Evolutionary conservation across 345 rosid species (phyloP), one percentile per base, ranked within the genome.

Genomic region (Triadica sebifera): DNA sequence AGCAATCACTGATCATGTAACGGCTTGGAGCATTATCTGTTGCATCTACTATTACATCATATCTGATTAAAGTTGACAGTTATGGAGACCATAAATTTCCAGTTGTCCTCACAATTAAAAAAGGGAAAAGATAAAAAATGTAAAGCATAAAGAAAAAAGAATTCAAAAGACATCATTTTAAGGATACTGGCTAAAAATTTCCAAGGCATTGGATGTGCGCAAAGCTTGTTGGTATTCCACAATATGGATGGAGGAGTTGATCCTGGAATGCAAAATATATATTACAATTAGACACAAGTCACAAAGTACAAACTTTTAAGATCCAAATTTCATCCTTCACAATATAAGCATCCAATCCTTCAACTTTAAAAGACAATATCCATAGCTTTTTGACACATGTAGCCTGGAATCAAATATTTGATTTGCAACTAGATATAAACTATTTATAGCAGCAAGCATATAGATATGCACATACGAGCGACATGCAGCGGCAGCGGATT

Each of bases 21-120:
- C 97, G 97, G 69, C 99, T 93, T 55, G 99, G 98, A 56, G 98
- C 92, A 84, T 93, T 95, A 77, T 95, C 98, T 0, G 97, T 94
- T 69, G 97, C 98, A 82, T 94, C 98, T 22, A 94, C 90, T 37
- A 90, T 79, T 58, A 94, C 66, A 82, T 92, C 97, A 78, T 92
- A 94, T 85, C 98, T 94, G 75, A 65, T 25, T 71, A 72, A 69
- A 45, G 72, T 76, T 39, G 12, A 17, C 73, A 77, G 91, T 85
- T 29, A 86, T 0, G 86, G 91, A 83, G 65, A 80, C 63, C 67
- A 64, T 25, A 51, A 65, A 50, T 43, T 45, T 57, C 47, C 43
- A 58, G 20, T 29, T 20, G 58, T 6, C 60, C 12, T 20, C 34
- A 38, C 10, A 56, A 4, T 29, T 2, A 38, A 47, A 61, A 61